Base-by-base conservation (phyloP, 1,284 basidiomycete species). In the Malassezia japonica region DNA sequence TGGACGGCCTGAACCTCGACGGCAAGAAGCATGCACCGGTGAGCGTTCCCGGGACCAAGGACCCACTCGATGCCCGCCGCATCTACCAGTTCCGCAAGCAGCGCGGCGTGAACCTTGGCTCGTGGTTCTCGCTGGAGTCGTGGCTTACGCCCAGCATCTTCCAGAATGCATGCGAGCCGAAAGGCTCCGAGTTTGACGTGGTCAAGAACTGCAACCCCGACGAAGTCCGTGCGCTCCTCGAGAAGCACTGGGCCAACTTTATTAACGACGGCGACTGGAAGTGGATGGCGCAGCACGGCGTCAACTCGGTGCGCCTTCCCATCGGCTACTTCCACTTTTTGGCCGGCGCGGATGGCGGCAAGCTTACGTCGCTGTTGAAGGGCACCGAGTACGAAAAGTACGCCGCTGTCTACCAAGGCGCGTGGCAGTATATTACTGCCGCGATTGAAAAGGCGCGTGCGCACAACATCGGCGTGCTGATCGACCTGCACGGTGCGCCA, bases 251-350 rank as follows among this genome's bases (percentile, higher is more conserved):
- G 86, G 84, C 86, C 70, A 79, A 55, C 32, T 72, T 75, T 23
- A 60, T 72, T 52, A 57, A 67, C 52, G 65, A 70, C n/a, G 64
- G 64, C 8, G 70, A 72, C 39, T 66, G 67, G 48, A 41, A 40
- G 35, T 89, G 84, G 84, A 79, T 90, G 49, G 77, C 78, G 1
- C 75, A 79, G n/a, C 77, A 77, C 47, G 87, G 87, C 0, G 79
- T 89, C 68, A 91, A 89, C 62, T 80, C 84, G 31, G 86, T 90
- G 58, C 78, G 87, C 52, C 80, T 91, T 50, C 87, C 87, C 20
- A 84, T 90, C 45, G 56, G 58, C 35, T 65, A 62, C 50, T 59
- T 50, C 57, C 87, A 86, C 84, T 89, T 65, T 83, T 82, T 21
- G 84, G 83, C 75, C 84, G 87, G 74, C 82, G 87, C 68, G 59